Conservation (phyloP, 129 eudicot genomes). For the Oenanthe sinensis region DNA sequence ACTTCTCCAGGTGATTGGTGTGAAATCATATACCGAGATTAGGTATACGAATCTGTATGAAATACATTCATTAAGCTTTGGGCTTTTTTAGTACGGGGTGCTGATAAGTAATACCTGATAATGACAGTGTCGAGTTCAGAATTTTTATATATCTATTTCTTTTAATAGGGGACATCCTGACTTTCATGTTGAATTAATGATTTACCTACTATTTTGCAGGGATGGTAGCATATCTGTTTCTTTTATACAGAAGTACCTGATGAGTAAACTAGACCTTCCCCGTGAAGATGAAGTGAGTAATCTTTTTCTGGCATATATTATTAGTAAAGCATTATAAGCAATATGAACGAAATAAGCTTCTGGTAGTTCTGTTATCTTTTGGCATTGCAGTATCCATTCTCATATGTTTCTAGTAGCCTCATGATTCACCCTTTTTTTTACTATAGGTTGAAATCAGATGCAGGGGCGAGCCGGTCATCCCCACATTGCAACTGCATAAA, state of each 20-base stretch:
- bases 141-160: background rate
- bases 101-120: background rate
- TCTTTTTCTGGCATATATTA: background rate
- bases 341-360: background rate
- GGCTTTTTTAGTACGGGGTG: background rate
- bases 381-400: background rate
- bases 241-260: conserved; percentile 38
- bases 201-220: conserved; percentile 20
- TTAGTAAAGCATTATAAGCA: background rate
- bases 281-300: conserved; percentile 40
- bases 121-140: background rate
- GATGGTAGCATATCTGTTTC: conserved; percentile 39
- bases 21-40: background rate
- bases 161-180: background rate
- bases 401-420: background rate
- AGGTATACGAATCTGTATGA: background rate
- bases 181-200: background rate
- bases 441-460: conserved; percentile 63
- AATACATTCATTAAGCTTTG: background rate
- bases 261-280: conserved; percentile 36
- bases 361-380: background rate
- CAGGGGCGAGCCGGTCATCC: conserved; percentile 54
- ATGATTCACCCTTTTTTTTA: background rate
- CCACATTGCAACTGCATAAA: conserved; percentile 42
- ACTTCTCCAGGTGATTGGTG: background rate